Evolutionary conservation across 2,329 filamentous ascomycete genomes (phyloP), one percentile per base, ranked within the genome.

Genomic region (Alternaria dauci): DNA sequence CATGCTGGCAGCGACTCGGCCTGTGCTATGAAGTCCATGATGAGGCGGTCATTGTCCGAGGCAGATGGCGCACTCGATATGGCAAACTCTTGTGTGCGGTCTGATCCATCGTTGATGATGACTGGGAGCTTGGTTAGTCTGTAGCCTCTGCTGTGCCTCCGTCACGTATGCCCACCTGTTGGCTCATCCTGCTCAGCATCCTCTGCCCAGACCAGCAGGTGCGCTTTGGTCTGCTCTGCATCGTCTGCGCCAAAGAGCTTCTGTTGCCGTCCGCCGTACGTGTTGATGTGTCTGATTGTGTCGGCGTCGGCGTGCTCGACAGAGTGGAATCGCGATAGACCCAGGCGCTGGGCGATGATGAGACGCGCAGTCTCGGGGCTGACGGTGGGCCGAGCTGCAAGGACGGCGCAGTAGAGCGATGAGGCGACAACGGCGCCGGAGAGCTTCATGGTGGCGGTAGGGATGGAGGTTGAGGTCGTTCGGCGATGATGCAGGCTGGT

Each of bases 301-400:
- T 80, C 76, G 11, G 81, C 76, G 50, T 76, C 76, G 28, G 75
- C 66, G 59, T 79, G 66, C 58, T 79, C 75, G 48, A 83, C 71
- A 25, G 75, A 71, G 65, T 85, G 83, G 73, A 80, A 85, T 55
- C 80, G 78, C 54, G 83, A 81, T 34, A 85, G 75, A 18, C 83
- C 83, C 26, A 84, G 78, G 68, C 83, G 76, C 71, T 84, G 81
- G 51, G 84, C 83, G 60, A 86, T 70, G 50, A 85, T 79, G 58
- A 85, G 72, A 71, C 83, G 78, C 66, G 84, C 82, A 39, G 80
- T 80, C 55, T 81, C 77, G 16, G 82, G 79, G 67, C 58, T 70
- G 61, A 79, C 65, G 28, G 70, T 67, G 38, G 74, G 55, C 72
- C 80, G 34, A 70, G 65, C 28, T 72, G 76, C 69, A 23, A 69